Conservation (phyloP, 164 flowering plant genomes). For the Pachysandra terminalis region DNA sequence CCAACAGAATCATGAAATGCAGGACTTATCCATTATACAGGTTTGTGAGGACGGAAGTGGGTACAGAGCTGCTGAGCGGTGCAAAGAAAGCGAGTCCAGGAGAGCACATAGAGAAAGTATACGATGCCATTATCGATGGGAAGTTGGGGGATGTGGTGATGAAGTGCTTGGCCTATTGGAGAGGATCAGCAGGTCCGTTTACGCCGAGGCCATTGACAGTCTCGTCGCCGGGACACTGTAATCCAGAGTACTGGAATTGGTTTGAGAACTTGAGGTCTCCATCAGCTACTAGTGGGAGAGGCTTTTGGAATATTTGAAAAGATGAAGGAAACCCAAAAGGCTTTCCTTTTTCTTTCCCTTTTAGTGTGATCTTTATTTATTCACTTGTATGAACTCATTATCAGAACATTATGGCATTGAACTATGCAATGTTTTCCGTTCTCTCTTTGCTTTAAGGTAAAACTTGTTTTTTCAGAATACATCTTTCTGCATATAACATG, state of each 20-base stretch:
- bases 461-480: no score
- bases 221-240: slow-evolving; percentile 20
- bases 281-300: slow-evolving; percentile 27
- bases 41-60: slow-evolving; percentile 39
- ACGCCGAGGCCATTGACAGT: slow-evolving; percentile 17
- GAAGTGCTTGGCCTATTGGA: slow-evolving; percentile 34
- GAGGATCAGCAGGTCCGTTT: slow-evolving; percentile 25
- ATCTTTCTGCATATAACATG: no score
- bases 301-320: slow-evolving; percentile 14
- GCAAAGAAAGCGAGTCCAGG: slow-evolving; percentile 46
- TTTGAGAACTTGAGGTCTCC: slow-evolving; percentile 24
- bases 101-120: slow-evolving; percentile 50
- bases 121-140: slow-evolving; percentile 39
- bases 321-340: no score
- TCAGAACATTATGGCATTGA: no score
- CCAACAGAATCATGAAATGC: slow-evolving; percentile 42
- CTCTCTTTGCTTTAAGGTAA: no score
- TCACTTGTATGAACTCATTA: no score
- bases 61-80: slow-evolving; percentile 43
- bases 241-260: slow-evolving; percentile 29
- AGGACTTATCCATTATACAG: slow-evolving; percentile 41
- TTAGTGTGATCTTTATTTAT: no score
- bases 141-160: slow-evolving; percentile 36
- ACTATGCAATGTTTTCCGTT: no score
- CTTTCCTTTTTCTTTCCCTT: no score